phyloP scores from a whole-genome alignment of 1,284 basidiomycete species.

The Wolfiporia cocos region DNA sequence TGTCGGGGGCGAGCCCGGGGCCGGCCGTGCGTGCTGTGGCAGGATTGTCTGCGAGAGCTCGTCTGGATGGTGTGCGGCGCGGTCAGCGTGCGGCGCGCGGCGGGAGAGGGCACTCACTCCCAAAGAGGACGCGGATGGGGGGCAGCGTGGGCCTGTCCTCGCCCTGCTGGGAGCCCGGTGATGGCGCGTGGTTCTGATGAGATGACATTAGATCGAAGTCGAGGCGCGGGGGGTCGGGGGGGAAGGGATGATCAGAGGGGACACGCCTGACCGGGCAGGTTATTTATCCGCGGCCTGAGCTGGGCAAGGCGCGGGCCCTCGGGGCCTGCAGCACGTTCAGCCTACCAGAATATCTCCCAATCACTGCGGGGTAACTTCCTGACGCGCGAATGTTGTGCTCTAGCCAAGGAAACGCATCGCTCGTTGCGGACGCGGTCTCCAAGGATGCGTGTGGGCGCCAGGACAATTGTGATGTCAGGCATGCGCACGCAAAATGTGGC shows the following conservation, averaged over 20 bases:
- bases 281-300: background rate
- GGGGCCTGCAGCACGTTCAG: no score
- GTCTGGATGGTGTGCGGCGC: constrained; percentile 7
- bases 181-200: no score
- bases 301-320: background rate
- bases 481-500: no score
- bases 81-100: background rate
- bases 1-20: constrained; percentile 20
- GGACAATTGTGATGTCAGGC: no score
- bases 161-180: constrained; percentile 30
- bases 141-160: constrained; percentile 61
- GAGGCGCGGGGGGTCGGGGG: background rate
- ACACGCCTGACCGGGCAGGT: background rate
- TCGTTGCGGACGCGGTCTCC: no score
- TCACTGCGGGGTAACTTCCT: no score
- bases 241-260: background rate
- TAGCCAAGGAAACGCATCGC: no score
- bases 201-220: constrained; percentile 29
- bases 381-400: no score
- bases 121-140: constrained; percentile 67
- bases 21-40: constrained; percentile 16
- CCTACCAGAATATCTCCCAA: no score
- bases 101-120: constrained; percentile 36
- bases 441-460: no score
- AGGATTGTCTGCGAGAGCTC: constrained; percentile 20